A percentile compares a stretch with the other conserved stretches of the same genome.
These are phyloP conservation scores for Hymenoscyphus scutula DNA, from an alignment of 2,329 filamentous ascomycete species.

Conservation along the genomic window DNA sequence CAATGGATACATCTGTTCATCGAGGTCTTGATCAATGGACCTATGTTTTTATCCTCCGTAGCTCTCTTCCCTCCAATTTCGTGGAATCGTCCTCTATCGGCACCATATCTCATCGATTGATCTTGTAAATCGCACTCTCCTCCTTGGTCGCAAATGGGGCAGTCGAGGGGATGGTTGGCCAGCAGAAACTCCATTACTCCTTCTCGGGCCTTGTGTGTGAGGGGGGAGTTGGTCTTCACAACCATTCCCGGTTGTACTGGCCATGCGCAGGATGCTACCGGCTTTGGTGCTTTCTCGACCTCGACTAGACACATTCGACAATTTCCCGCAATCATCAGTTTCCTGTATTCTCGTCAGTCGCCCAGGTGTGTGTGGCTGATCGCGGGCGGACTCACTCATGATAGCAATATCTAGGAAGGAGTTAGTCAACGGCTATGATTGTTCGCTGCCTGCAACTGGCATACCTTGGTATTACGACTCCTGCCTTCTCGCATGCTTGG, in stretches of 20 bases:
- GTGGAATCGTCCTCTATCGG: conserved; percentile 94
- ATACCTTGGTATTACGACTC: conserved; percentile 80
- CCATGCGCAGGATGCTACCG: conserved; percentile 97
- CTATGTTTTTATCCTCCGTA: conserved; percentile 99
- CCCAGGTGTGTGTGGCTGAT: conserved; percentile 27
- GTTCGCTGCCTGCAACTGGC: conserved; percentile 29
- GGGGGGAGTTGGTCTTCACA: conserved; percentile 94
- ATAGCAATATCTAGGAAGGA: conserved; percentile 79
- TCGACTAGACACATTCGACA: conserved; percentile 99
- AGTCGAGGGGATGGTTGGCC: conserved; percentile 93
- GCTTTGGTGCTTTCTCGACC: conserved; percentile 94
- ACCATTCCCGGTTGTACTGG: conserved; percentile 98
- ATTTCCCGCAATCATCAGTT: conserved; percentile 98
- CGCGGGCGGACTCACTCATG: conserved; percentile 70
- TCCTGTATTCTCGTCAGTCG: conserved; percentile 51
- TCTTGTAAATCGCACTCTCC: conserved; percentile 99
- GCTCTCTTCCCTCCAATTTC: conserved; percentile 94
- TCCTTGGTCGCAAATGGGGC: conserved; percentile 97
- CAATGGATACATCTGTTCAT: conserved; percentile 99
- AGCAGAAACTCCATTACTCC: conserved; percentile 99
- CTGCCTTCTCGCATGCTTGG: conserved; percentile 98
- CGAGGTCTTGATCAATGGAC: conserved; percentile 95
- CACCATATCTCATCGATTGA: conserved; percentile 98
- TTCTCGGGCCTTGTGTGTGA: conserved; percentile 96
- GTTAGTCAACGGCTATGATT: not conserved